Evolutionary conservation across 331 rosid species (phyloP).

Genomic region (Acacia pycnantha): DNA sequence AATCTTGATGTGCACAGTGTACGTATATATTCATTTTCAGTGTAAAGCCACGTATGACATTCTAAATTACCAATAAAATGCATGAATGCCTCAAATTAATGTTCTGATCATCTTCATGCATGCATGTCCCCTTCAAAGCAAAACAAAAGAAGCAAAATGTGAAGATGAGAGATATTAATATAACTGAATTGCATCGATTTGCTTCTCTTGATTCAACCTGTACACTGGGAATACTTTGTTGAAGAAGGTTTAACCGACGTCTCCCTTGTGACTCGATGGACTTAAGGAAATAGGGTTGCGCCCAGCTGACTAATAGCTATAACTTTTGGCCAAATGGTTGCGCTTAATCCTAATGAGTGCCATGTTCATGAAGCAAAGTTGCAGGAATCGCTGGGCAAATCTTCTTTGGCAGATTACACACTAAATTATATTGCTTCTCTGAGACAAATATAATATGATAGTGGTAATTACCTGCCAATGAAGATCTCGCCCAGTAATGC

Average conservation of each 20-base stretch:
- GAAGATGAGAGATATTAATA: not conserved
- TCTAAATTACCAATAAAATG: not conserved
- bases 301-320: too few relatives aligned
- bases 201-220: not conserved
- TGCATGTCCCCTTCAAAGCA: not conserved
- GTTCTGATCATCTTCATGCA: not conserved
- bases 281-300: not conserved
- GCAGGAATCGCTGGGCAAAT: constrained; percentile 11
- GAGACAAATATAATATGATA: not conserved
- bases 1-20: too few relatives aligned
- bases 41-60: not conserved
- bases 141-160: not conserved
- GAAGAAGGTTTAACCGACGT: not conserved
- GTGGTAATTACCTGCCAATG: not conserved
- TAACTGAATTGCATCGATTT: not conserved
- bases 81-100: not conserved
- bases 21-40: too few relatives aligned
- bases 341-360: not conserved
- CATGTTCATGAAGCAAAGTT: not conserved
- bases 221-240: not conserved
- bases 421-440: not conserved
- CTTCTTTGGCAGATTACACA: constrained; percentile 6
- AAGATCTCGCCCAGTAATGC: not conserved
- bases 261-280: not conserved
- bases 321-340: too few relatives aligned